Base-by-base conservation (phyloP, 2,329 filamentous ascomycete genomes). In the Aspergillus terreus region DNA sequence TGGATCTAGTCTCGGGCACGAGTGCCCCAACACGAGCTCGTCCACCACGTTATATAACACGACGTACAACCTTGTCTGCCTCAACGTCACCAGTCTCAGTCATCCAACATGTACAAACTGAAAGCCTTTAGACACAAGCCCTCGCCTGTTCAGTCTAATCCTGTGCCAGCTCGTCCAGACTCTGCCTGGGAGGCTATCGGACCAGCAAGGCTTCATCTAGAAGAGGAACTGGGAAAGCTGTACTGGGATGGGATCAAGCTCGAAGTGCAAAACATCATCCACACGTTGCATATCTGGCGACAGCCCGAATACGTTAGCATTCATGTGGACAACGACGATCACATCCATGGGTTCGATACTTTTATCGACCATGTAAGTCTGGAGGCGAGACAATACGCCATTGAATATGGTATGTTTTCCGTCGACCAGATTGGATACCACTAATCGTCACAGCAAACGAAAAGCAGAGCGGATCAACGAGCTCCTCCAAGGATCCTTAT, bases 291-390 rank as follows among this genome's bases (percentile, higher is more conserved):
- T 23, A 52, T 50, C 33, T 74, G 70, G 70, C 64, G 71, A 46
- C 52, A 52, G 35, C 49, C 36, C 19, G 56, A 61, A 11, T 49
- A 54, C 44, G 17, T 53, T 17, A 23, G 56, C 2, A 51, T 58
- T 7, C 46, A 48, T n/a, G 14, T 56, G 19, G 15, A 69, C 47
- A 35, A 55, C 0, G 62, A 71, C 33, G 46, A 58, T 17, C 51
- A 59, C n/a, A 62, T 74, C 5, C 61, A 73, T 52, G 71, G 71
- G 10, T 74, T 66, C 44, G 70, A 74, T 48, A 72, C 71, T 0
- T 75, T 74, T 43, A 44, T 75, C 11, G 64, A 71, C 42, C 64
- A 72, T 19, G 66, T 74, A 38, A 66, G 56, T 47, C 54, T 69
- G 9, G 59, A 57, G 11, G 60, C 64, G 2, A 55, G 63, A 3